Base-by-base conservation (phyloP, 2,329 filamentous ascomycete genomes). In the Aspergillus uvarum region DNA sequence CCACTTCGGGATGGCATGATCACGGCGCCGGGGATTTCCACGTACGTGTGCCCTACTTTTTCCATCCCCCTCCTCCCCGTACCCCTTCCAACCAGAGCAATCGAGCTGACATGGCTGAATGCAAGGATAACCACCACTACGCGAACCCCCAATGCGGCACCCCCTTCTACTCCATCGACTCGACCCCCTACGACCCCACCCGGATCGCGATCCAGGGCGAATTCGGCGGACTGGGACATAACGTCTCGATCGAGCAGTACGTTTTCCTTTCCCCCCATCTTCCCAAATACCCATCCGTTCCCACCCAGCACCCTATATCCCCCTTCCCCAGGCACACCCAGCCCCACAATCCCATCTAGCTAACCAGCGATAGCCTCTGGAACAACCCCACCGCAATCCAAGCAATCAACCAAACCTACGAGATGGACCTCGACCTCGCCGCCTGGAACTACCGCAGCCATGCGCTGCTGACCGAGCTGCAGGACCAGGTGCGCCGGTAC, bases 171-270 rank as follows among this genome's bases (percentile, higher is more conserved):
- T 89, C 87, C 0, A 79, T 77, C 3, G 66, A 75, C 3, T 85
- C 83, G 0, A 80, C 77, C 5, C 87, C 83, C 1, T 86, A 82
- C 67, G 87, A 87, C 62, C 75, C 80, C 0, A 76, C 66, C 5
- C 82, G 88, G 0, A 89, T 91, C 32, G 88, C 83, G 0, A 82
- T 91, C 65, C 87, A 90, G 63, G 88, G 88, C 29, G 89, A 91
- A 67, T 91, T 90, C 59, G 88, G 88, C 3, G 88, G 88, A 0
- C 82, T 90, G 12, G 89, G 88, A 0, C 80, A 87, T 52, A 89
- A 89, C 55, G 81, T 87, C 4, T 83, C 85, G 0, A 82, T 81
- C 14, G 83, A 88, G 1, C 78, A 89, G 83, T 86, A 70, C 70
- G 81, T 77, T 2, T 4, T 2, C 16, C 12, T 35, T 35, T 35